Evolutionary conservation across 2,329 filamentous ascomycete species (phyloP).

Genomic region (Apiospora hydei): DNA sequence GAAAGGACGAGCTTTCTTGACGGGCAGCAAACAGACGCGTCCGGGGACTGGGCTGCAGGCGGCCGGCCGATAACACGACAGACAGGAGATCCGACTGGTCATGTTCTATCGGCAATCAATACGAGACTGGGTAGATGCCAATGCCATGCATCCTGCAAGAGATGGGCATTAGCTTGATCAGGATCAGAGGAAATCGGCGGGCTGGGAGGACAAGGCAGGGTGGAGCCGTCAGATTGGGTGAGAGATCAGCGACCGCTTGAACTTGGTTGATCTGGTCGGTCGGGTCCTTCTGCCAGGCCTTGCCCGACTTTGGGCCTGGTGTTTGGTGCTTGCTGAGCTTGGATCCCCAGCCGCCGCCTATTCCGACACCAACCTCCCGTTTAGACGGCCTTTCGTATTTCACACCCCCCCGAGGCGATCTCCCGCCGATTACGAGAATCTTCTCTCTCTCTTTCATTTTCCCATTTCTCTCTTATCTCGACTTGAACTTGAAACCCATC

Average conservation of each 20-base stretch:
- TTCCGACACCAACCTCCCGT: slow-evolving; percentile 4
- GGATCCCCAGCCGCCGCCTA: slow-evolving; percentile 13
- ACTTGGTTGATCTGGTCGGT: neutral
- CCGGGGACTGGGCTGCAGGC: neutral
- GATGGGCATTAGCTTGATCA: slow-evolving; percentile 8
- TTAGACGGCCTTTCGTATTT: slow-evolving; percentile 10
- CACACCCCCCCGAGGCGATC: neutral
- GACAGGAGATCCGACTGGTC: slow-evolving; percentile 4
- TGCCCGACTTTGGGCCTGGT: neutral
- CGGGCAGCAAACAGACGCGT: slow-evolving; percentile 12
- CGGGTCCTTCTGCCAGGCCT: neutral
- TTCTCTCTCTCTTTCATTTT: neutral
- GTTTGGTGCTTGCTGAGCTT: no score
- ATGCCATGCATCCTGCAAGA: slow-evolving; percentile 19
- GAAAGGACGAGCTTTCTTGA: neutral
- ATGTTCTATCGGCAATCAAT: slow-evolving; percentile 17
- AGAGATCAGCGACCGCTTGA: neutral
- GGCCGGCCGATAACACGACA: slow-evolving; percentile 1
- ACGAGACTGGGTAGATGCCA: neutral
- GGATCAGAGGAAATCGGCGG: neutral
- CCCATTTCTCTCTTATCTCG: neutral
- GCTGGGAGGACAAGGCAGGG: neutral
- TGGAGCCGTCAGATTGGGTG: neutral
- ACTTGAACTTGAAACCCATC: neutral
- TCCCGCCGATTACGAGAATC: neutral